phyloP scores from a whole-genome alignment of 2,329 filamentous ascomycete species.

The Cladosporium oxysporum region DNA sequence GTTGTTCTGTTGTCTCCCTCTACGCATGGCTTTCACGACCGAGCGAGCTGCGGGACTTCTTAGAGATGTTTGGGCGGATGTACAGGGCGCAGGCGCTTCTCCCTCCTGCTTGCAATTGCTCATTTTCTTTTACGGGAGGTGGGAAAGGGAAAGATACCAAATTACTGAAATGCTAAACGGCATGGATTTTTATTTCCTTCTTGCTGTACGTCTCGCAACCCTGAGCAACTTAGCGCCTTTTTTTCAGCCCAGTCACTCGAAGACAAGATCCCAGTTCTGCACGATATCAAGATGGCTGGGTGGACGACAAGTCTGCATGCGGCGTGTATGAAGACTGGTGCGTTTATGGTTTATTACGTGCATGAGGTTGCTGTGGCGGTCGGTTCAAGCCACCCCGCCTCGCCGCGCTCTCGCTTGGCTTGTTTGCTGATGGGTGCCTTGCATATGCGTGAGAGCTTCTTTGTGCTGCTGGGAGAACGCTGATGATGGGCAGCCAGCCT shows the following conservation, averaged over 20 bases:
- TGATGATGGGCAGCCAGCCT: background rate
- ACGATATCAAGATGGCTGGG: background rate
- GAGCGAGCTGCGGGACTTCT: background rate
- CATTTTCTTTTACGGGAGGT: background rate
- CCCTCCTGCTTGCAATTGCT: background rate
- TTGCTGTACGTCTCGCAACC: background rate
- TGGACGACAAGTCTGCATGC: background rate
- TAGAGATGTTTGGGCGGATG: background rate
- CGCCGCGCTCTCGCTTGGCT: background rate
- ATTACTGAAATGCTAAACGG: background rate
- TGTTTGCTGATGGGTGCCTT: background rate
- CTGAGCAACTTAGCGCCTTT: background rate
- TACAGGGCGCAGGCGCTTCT: background rate
- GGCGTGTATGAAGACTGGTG: background rate
- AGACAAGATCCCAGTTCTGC: background rate
- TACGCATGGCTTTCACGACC: background rate
- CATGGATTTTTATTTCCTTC: background rate
- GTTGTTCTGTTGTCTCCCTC: background rate
- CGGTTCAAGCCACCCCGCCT: conserved; percentile 9
- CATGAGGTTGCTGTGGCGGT: background rate
- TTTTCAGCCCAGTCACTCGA: background rate
- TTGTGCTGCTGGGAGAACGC: background rate
- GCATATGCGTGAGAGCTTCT: background rate
- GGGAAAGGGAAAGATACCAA: background rate
- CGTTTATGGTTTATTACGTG: background rate